Percentiles rank a stretch among this genome's conserved stretches.
Conservation (phyloP, 176 grass and related monocot species). For the Oryza rufipogon region DNA sequence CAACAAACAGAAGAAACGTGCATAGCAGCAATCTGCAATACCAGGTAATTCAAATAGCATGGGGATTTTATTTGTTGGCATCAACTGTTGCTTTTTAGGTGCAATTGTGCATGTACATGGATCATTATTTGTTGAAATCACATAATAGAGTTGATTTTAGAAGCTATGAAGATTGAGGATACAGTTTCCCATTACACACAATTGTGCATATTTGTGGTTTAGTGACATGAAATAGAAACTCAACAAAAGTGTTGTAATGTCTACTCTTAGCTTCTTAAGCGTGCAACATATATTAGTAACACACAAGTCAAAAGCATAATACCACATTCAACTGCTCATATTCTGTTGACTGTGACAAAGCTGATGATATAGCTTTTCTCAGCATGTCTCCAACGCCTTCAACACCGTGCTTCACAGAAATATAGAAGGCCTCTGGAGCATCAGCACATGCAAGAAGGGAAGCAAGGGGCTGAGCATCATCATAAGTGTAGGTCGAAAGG, state of each 20-base stretch:
- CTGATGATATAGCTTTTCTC: constrained; percentile 76
- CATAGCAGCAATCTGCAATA: constrained; percentile 1
- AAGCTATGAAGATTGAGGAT: constrained; percentile 31
- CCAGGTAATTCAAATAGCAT: constrained; percentile 4
- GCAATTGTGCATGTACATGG: neutral
- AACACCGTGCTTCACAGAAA: constrained; percentile 82
- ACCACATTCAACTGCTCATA: constrained; percentile 79
- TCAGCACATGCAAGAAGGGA: constrained; percentile 76
- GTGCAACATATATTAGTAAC: constrained; percentile 22
- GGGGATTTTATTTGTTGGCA: neutral
- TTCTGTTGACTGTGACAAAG: constrained; percentile 71
- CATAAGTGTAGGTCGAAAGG: constrained; percentile 71
- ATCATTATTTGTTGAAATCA: constrained; percentile 20
- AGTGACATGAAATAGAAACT: constrained; percentile 10
- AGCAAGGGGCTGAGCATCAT: constrained; percentile 85
- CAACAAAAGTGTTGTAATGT: neutral
- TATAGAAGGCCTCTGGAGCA: constrained; percentile 94
- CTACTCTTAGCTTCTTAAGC: constrained; percentile 21
- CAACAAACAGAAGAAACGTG: neutral
- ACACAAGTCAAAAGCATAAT: constrained; percentile 28
- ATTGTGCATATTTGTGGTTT: constrained; percentile 1
- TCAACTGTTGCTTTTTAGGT: constrained; percentile 13
- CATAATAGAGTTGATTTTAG: constrained; percentile 28
- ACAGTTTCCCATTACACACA: neutral
- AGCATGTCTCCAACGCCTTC: constrained; percentile 92